A percentile compares a stretch with the other conserved stretches of the same genome.
Conservation (phyloP, 192 early-diverging fungal species). For the Funneliformis geosporum region DNA sequence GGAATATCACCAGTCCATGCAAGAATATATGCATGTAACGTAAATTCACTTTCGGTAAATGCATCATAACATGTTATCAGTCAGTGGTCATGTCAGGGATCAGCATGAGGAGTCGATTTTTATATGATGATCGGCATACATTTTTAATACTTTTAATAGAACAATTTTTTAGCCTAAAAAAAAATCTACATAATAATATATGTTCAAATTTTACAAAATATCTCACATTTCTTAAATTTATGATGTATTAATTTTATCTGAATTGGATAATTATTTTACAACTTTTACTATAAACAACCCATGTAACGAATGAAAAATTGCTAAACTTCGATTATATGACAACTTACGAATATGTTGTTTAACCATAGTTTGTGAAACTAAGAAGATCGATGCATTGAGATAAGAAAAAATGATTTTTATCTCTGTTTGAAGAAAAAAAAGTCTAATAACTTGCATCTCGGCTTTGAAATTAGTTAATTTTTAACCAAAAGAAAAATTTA, state of each 20-base stretch:
- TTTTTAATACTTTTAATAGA: neutral
- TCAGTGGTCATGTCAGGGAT: neutral
- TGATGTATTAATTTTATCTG: neutral
- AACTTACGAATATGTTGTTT: neutral
- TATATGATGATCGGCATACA: neutral
- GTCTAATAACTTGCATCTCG: neutral
- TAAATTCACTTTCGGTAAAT: too few species aligned
- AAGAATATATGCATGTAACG: too few species aligned
- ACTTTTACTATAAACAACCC: too few species aligned
- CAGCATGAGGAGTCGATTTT: neutral
- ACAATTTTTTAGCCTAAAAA: neutral
- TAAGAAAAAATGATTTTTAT: neutral
- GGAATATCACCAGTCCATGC: too few species aligned
- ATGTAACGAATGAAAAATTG: too few species aligned
- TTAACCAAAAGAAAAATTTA: neutral
- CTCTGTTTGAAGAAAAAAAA: neutral
- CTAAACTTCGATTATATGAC: too few species aligned
- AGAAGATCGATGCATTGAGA: neutral
- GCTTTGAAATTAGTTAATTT: neutral
- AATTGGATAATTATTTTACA: neutral
- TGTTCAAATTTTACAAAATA: neutral
- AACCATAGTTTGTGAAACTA: neutral
- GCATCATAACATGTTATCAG: too few species aligned
- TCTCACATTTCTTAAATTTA: neutral
- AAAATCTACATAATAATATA: neutral